Evolutionary conservation across 2,329 filamentous ascomycete genomes (phyloP), one percentile per base, ranked within the genome.

Genomic region (Monilinia laxa): DNA sequence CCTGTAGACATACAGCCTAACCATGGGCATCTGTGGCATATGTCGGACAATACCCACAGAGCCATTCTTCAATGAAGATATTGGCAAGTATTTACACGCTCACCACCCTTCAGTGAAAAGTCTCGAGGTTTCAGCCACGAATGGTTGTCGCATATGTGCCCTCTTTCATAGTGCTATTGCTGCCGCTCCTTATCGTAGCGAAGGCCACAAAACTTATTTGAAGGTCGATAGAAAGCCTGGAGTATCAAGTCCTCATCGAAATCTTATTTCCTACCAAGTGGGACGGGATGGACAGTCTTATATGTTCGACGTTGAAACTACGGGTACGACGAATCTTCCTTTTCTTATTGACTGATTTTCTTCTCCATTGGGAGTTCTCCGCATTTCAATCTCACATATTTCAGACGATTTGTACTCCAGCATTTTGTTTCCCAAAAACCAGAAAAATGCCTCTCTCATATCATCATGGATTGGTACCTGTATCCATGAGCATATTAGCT

Each of bases 401-500:
- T 3, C 25, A 68, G 68, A 63, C 16, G 59, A 68, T 56, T 25
- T 42, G 9, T 45, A 51, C 23, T 69, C 58, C 14, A 68, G 62
- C 47, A 45, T 54, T 20, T 54, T 68, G 9, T 59, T 60, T 52
- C 67, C 67, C 7, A 64, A 55, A 51, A 63, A 64, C 31, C 35
- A 66, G 23, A 59, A 25, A 5, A 49, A 55, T 14, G 45, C 65
- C 23, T 57, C 52, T 20, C 57, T 65, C n/a, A 42, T 57, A n/a
- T 52, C 63, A 54, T 67, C 66, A 25, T 71, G 68, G 68, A 67
- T 70, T 16, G 12, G 20, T 18, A 62, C 57, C 45, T 70, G 70
- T 28, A 45, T 42, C 10, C 42, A 68, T 23, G 31, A 52, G 20
- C 68, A 71, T 52, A 12, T 31, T 23, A 63, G 47, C 20, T 71